These are phyloP conservation scores for Penicillium lividum DNA, from an alignment of 495 filamentous ascomycete species.

Conservation along the genomic window DNA sequence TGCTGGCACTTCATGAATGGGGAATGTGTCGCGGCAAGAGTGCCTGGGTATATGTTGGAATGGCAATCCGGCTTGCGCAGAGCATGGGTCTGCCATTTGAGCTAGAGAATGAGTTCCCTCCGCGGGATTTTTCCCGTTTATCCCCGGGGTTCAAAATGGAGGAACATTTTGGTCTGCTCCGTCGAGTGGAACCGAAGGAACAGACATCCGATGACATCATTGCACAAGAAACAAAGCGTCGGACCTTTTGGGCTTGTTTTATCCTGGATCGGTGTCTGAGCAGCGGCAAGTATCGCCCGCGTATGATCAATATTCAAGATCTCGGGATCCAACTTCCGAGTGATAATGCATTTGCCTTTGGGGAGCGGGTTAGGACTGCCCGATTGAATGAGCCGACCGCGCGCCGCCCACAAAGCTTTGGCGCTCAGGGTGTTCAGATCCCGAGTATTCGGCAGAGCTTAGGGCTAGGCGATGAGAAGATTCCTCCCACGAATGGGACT, in stretches of 20 bases:
- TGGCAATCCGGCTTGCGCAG: constrained; percentile 74
- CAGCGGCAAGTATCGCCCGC: constrained; percentile 71
- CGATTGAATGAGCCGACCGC: constrained; percentile 40
- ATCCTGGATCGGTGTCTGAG: constrained; percentile 78
- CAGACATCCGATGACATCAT: constrained; percentile 58
- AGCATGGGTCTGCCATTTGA: constrained; percentile 71
- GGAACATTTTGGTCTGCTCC: constrained; percentile 44
- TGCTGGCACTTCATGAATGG: constrained; percentile 86
- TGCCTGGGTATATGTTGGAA: constrained; percentile 77
- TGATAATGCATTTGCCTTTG: constrained; percentile 51
- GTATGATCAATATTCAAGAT: constrained; percentile 67
- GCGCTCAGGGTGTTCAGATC: constrained; percentile 46
- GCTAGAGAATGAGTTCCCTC: constrained; percentile 45
- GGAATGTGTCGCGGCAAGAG: constrained; percentile 72
- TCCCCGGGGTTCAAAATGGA: constrained; percentile 45
- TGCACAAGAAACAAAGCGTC: constrained; percentile 72
- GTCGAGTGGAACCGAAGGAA: constrained; percentile 37
- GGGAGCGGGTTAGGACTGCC: constrained; percentile 49
- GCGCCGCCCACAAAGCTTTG: constrained; percentile 45
- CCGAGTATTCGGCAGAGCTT: constrained; percentile 50
- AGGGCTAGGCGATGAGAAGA: constrained; percentile 42
- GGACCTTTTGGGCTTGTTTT: constrained; percentile 86
- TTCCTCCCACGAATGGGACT: constrained; percentile 32
- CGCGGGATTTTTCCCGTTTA: constrained; percentile 40
- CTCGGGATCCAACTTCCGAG: constrained; percentile 54